Base-by-base conservation (phyloP, 331 rosid species). In the Acacia concinna region DNA sequence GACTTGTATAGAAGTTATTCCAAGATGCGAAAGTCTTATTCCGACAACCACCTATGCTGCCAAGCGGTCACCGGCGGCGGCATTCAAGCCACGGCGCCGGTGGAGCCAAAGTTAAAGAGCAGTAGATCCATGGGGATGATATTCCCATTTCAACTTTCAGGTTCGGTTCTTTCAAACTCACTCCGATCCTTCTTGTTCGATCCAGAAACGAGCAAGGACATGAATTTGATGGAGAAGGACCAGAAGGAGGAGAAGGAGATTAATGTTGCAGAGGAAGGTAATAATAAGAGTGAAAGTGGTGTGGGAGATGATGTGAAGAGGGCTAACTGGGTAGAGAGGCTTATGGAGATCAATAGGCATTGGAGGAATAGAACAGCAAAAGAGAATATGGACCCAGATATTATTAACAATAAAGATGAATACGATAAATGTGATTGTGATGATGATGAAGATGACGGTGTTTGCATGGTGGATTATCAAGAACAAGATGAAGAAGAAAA, bases 241-340 rank as follows among this genome's bases (percentile, higher is more conserved):
- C 76, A 20, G 54, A 84, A 86, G 46, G 86, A 87, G 30, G 77
- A 20, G 47, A 86, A 85, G 35, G 88, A 87, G 47, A 75, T 56
- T 28, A 49, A 28, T 51, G 11, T 27, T 77, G 73, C 0, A 11
- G 83, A 60, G 81, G 91, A 81, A 64, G 73, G 38, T 47, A 67
- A 11, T 47, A 67, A 11, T 32, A 70, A 8, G 34, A 66, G n/a
- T 81, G 83, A 47, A 57, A 41, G 62, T 25, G 27, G 54, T 34
- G 83, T 66, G 68, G 95, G 66, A 30, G 90, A 85, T 40, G 85
- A 77, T 67, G 78, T 60, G 30, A 86, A 87, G 78, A 88, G 94
- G 85, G 88, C 93, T 34, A 96, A 93, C 63, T 93, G 99, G 98
- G 81, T 96, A 23, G 94, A 90, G 87, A 93, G 99, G 85, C 90